phyloP scores from a whole-genome alignment of 306 rosid genomes.

The Sphenostylis stenocarpa region DNA sequence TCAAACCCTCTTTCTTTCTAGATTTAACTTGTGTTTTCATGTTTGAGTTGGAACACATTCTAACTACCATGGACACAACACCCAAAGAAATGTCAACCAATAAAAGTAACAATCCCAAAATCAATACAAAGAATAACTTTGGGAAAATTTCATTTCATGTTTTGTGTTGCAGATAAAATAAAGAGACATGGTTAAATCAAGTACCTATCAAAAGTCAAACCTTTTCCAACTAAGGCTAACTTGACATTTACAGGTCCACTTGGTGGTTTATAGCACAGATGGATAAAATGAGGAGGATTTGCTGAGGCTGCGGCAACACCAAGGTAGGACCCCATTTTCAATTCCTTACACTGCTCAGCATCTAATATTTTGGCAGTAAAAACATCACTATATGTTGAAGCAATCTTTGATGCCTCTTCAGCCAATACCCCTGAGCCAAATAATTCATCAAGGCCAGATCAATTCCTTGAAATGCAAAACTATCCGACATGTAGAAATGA shows the following conservation, averaged over 20 bases:
- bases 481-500: constrained; percentile 8
- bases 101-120: constrained; percentile 11
- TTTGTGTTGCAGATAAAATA: constrained; percentile 11
- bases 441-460: constrained; percentile 34
- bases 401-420: constrained; percentile 84
- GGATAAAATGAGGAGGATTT: constrained; percentile 88
- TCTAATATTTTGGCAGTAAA: constrained; percentile 70
- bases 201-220: constrained; percentile 91
- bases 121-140: not conserved
- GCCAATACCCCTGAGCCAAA: constrained; percentile 65
- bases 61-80: not conserved
- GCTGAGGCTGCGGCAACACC: constrained; percentile 89
- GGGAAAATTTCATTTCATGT: constrained; percentile 5
- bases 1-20: no score
- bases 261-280: constrained; percentile 77
- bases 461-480: constrained; percentile 22
- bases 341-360: constrained; percentile 81
- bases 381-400: constrained; percentile 73
- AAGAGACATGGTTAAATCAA: constrained; percentile 11
- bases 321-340: constrained; percentile 92
- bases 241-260: constrained; percentile 70
- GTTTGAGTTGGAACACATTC: no score
- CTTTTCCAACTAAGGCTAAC: constrained; percentile 86
- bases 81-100: constrained; percentile 4
- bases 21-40: no score